Percentiles rank a stretch among this genome's conserved stretches.
These are phyloP conservation scores for Miamiensis avidus DNA, from an alignment of 169 alveolate genomes.

Conservation along the genomic window DNA sequence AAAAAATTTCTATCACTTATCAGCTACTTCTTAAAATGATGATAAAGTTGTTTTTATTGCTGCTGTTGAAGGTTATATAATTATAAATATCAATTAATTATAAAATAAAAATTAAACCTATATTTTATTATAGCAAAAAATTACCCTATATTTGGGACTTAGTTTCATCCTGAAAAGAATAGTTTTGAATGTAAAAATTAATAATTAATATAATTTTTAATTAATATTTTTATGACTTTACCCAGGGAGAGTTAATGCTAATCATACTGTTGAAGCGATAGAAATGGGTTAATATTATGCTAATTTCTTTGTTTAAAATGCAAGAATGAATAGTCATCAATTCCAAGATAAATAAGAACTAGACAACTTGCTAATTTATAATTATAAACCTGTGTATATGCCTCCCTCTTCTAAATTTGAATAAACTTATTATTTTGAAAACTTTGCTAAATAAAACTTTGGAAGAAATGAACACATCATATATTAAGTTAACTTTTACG, in stretches of 20 bases:
- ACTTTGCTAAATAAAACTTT: no score
- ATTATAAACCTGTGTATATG: not conserved
- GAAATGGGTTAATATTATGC: conserved; percentile 13
- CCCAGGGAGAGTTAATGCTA: not conserved
- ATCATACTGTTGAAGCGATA: conserved; percentile 11
- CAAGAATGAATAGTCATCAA: not conserved
- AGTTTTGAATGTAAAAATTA: conserved; percentile 37
- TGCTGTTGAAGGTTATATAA: conserved; percentile 33
- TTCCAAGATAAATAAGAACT: conserved; percentile 12
- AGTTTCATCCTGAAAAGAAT: conserved; percentile 72
- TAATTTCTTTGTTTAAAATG: conserved; percentile 30
- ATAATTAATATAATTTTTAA: not conserved
- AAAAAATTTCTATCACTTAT: not conserved
- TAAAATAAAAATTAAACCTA: not conserved
- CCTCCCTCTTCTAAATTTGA: no score
- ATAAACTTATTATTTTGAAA: no score
- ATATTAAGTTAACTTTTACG: no score
- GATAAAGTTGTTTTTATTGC: conserved; percentile 46
- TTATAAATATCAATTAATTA: no score
- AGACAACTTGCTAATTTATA: not conserved
- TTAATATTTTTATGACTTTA: not conserved
- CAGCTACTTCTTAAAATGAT: conserved; percentile 20
- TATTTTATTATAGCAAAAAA: not conserved
- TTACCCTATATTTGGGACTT: conserved; percentile 58
- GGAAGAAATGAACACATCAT: no score